phyloP scores from a whole-genome alignment of 2,329 filamentous ascomycete species.

The Aspergillus candidus region DNA sequence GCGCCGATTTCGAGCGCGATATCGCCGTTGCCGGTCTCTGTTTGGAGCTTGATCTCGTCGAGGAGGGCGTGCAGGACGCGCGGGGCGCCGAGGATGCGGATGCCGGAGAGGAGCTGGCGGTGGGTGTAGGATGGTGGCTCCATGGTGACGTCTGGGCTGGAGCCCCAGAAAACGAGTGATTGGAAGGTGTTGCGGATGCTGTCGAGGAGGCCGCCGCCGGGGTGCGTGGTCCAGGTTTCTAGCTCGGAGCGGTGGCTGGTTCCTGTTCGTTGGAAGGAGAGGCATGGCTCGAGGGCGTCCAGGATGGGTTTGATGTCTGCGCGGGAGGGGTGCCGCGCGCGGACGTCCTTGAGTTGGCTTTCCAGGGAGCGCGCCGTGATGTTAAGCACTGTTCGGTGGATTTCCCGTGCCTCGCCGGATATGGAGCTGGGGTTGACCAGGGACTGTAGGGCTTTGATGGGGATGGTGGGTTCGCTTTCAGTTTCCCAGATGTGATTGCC shows the following conservation, averaged over 20 bases:
- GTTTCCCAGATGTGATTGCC: slow-evolving; percentile 50
- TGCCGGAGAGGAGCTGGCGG: slow-evolving; percentile 43
- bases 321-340: slow-evolving; percentile 44
- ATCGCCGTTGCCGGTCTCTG: slow-evolving; percentile 34
- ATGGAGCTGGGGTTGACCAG: slow-evolving; percentile 53
- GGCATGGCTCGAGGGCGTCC: slow-evolving; percentile 46
- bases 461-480: slow-evolving; percentile 44
- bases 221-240: slow-evolving; percentile 46
- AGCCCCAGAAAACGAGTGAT: slow-evolving; percentile 49
- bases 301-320: slow-evolving; percentile 50
- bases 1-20: slow-evolving; percentile 41
- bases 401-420: slow-evolving; percentile 54
- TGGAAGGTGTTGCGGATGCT: slow-evolving; percentile 48
- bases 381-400: slow-evolving; percentile 54
- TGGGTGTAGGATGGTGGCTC: slow-evolving; percentile 52
- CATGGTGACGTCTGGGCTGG: slow-evolving; percentile 45
- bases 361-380: slow-evolving; percentile 50
- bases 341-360: slow-evolving; percentile 47
- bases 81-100: slow-evolving; percentile 37
- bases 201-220: slow-evolving; percentile 42
- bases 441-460: slow-evolving; percentile 51
- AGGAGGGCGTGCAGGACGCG: slow-evolving; percentile 34
- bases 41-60: slow-evolving; percentile 40
- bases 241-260: slow-evolving; percentile 45
- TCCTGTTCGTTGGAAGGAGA: slow-evolving; percentile 46